A percentile compares a stretch with the other conserved stretches of the same genome.
phyloP scores from a whole-genome alignment of 306 rosid species.

The Vigna nakashimae region DNA sequence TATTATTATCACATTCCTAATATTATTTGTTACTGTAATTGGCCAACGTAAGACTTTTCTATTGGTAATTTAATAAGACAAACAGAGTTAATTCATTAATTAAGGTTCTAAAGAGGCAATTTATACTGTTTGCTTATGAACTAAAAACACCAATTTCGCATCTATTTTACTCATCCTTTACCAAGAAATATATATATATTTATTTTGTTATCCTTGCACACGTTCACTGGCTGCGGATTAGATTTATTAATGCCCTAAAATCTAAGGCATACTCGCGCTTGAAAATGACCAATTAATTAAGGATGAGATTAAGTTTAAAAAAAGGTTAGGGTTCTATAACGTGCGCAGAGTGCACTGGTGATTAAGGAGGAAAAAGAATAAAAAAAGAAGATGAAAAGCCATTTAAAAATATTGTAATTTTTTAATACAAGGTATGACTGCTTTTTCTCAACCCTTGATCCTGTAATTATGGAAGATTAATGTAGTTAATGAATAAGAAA shows the following conservation, averaged over 20 bases:
- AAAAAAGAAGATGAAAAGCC: background rate
- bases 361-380: background rate
- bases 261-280: background rate
- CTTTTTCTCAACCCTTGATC: conserved; percentile 46
- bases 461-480: conserved; percentile 45
- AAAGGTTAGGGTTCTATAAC: conserved; percentile 11
- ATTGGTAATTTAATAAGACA: background rate
- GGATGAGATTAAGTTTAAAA: background rate
- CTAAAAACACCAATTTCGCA: background rate
- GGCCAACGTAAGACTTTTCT: background rate
- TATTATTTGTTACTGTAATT: background rate
- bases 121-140: background rate
- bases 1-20: background rate
- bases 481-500: background rate
- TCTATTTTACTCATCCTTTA: background rate
- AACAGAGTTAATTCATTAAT: background rate
- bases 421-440: conserved; percentile 12
- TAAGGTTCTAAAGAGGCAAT: background rate
- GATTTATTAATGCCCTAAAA: background rate
- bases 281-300: conserved; percentile 8
- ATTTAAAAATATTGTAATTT: background rate
- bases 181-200: no score
- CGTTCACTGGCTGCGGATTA: background rate
- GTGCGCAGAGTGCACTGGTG: background rate
- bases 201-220: conserved; percentile 5